These are phyloP conservation scores for Xylaria nigripes DNA, from an alignment of 495 filamentous ascomycete genomes.

Conservation along the genomic window DNA sequence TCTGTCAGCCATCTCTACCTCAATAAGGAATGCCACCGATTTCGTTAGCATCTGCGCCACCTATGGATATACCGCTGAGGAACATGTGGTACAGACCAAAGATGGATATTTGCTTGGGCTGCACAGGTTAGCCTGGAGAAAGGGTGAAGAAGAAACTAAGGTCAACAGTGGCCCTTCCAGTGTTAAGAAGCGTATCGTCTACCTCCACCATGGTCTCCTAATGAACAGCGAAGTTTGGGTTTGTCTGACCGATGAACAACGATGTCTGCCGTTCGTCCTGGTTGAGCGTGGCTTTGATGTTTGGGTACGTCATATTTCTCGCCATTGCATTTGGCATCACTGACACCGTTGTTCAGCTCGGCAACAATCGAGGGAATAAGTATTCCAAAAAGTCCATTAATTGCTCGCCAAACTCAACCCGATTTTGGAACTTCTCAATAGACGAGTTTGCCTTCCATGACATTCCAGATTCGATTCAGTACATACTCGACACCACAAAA, in stretches of 20 bases:
- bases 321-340: conserved; percentile 3
- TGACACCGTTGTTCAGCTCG: conserved; percentile 45
- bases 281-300: conserved; percentile 94
- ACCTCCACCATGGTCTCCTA: conserved; percentile 89
- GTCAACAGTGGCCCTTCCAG: conserved; percentile 68
- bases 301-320: conserved; percentile 53
- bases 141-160: conserved; percentile 63
- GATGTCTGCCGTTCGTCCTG: conserved; percentile 78
- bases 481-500: conserved; percentile 76
- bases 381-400: conserved; percentile 89
- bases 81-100: conserved; percentile 88
- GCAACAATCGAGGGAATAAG: conserved; percentile 97
- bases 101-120: conserved; percentile 92
- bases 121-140: conserved; percentile 75
- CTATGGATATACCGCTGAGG: conserved; percentile 86
- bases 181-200: conserved; percentile 76
- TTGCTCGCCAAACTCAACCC: conserved; percentile 59
- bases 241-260: conserved; percentile 75
- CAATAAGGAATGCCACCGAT: conserved; percentile 64
- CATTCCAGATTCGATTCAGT: conserved; percentile 88
- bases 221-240: conserved; percentile 99
- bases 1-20: conserved; percentile 39
- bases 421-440: conserved; percentile 96
- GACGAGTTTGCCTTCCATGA: conserved; percentile 98
- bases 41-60: conserved; percentile 87